Conservation (phyloP, 805 yeast genomes). For the Cyberlindnera saturnus region DNA sequence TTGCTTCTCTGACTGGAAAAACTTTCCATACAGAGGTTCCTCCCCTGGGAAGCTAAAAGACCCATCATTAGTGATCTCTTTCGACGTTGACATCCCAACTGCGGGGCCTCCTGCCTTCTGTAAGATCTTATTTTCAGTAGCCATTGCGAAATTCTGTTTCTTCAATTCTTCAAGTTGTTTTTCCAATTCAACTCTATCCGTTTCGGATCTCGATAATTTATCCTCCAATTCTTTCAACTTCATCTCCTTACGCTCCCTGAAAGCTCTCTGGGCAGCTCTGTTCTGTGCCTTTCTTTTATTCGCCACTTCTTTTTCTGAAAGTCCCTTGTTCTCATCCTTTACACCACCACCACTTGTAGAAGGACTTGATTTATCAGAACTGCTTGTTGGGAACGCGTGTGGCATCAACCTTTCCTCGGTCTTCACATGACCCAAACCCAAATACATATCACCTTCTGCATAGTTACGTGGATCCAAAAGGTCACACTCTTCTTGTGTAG, state of each 20-base stretch:
- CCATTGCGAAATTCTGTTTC: slow-evolving; percentile 48
- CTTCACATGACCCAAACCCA: slow-evolving; percentile 1
- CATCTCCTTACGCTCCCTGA: slow-evolving; percentile 74
- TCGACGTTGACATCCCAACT: slow-evolving; percentile 1
- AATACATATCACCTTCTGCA: neutral
- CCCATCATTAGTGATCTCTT: slow-evolving; percentile 1
- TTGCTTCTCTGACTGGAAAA: slow-evolving; percentile 10
- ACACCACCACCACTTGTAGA: slow-evolving; percentile 1
- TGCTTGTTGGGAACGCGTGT: neutral
- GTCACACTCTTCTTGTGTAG: slow-evolving; percentile 17
- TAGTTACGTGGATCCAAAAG: slow-evolving; percentile 5
- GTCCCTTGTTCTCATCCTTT: slow-evolving; percentile 1
- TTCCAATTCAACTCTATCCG: slow-evolving; percentile 39
- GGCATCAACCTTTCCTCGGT: slow-evolving; percentile 1
- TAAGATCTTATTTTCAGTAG: slow-evolving; percentile 55
- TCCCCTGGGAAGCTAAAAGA: slow-evolving; percentile 27
- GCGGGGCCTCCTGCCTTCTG: slow-evolving; percentile 20
- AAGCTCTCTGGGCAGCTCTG: slow-evolving; percentile 84
- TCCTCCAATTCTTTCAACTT: slow-evolving; percentile 61
- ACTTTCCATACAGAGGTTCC: slow-evolving; percentile 21
- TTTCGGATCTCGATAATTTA: slow-evolving; percentile 53
- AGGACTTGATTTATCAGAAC: slow-evolving; percentile 19
- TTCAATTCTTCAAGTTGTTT: slow-evolving; percentile 46
- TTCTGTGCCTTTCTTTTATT: slow-evolving; percentile 70
- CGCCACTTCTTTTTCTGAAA: slow-evolving; percentile 34